A percentile compares a stretch with the other conserved stretches of the same genome.
Conservation (phyloP, 1,139 yeast genomes). For the Scheffersomyces lignicola region DNA sequence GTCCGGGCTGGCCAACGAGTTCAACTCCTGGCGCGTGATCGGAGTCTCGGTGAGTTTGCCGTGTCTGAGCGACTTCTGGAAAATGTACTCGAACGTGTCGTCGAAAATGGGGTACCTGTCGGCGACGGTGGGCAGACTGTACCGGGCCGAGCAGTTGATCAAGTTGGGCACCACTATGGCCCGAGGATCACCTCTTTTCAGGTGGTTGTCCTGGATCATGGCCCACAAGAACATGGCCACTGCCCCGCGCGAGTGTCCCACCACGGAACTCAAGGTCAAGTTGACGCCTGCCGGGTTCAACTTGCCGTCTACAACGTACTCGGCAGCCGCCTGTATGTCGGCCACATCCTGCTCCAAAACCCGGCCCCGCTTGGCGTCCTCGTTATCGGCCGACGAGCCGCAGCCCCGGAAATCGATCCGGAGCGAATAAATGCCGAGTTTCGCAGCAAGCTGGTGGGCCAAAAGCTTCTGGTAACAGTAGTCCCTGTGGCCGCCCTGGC, state of each 20-base stretch:
- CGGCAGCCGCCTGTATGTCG: slow-evolving; percentile 59
- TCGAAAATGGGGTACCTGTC: slow-evolving; percentile 31
- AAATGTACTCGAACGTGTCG: slow-evolving; percentile 16
- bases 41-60: slow-evolving; percentile 45
- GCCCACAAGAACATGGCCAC: slow-evolving; percentile 81
- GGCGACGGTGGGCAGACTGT: slow-evolving; percentile 32
- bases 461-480: slow-evolving; percentile 69
- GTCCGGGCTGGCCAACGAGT: slow-evolving; percentile 54
- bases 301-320: slow-evolving; percentile 38
- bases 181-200: slow-evolving; percentile 25
- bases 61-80: slow-evolving; percentile 31
- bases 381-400: slow-evolving; percentile 69
- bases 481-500: slow-evolving; percentile 82
- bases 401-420: slow-evolving; percentile 86
- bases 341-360: slow-evolving; percentile 61
- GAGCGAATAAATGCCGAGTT: slow-evolving; percentile 61
- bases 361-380: slow-evolving; percentile 49
- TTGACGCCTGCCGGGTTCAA: slow-evolving; percentile 37
- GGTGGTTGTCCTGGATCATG: slow-evolving; percentile 34
- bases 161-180: slow-evolving; percentile 56
- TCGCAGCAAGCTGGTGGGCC: slow-evolving; percentile 60
- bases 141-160: slow-evolving; percentile 75
- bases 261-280: slow-evolving; percentile 53
- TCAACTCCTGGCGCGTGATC: slow-evolving; percentile 54
- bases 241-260: slow-evolving; percentile 81